A percentile compares a stretch with the other conserved stretches of the same genome.
These are phyloP conservation scores for Chenopodium berlandieri DNA, from an alignment of 148 eudicot species.

Conservation along the genomic window DNA sequence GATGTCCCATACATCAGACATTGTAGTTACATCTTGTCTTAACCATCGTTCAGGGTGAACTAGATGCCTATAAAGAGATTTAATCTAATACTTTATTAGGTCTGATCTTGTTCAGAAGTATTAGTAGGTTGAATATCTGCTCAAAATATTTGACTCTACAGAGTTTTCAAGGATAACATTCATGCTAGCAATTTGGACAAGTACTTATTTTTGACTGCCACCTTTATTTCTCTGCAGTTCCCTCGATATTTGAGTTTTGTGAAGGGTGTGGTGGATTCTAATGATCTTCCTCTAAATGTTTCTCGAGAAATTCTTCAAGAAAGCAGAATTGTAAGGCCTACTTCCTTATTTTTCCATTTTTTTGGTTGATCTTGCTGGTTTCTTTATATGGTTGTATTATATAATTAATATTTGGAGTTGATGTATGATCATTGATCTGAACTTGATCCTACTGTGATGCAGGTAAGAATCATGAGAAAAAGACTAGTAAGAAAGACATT, in stretches of 20 bases:
- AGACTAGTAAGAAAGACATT: conserved; percentile 92
- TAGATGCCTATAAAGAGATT: too few relatives aligned
- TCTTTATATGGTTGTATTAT: background rate
- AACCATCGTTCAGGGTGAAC: too few relatives aligned
- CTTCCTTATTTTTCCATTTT: background rate
- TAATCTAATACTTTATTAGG: background rate
- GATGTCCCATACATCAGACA: too few relatives aligned
- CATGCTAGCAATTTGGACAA: background rate
- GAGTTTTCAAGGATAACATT: background rate
- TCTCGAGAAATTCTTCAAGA: conserved; percentile 98
- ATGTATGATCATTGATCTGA: background rate
- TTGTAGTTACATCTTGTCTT: too few relatives aligned
- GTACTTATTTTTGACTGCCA: background rate
- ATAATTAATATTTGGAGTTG: background rate
- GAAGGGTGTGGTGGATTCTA: conserved; percentile 96
- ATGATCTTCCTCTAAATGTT: conserved; percentile 97
- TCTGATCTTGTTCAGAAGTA: background rate
- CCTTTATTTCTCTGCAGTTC: conserved; percentile 49
- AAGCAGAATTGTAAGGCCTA: conserved; percentile 78
- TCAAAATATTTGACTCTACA: too few relatives aligned
- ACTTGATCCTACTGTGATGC: background rate
- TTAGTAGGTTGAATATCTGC: too few relatives aligned
- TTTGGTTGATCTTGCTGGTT: background rate
- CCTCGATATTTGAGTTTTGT: conserved; percentile 96
- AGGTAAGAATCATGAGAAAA: conserved; percentile 98